A percentile compares a stretch with the other conserved stretches of the same genome.
These are phyloP conservation scores for Lasiodiplodia sp. DNA, from an alignment of 2,329 filamentous ascomycete genomes.

Conservation along the genomic window DNA sequence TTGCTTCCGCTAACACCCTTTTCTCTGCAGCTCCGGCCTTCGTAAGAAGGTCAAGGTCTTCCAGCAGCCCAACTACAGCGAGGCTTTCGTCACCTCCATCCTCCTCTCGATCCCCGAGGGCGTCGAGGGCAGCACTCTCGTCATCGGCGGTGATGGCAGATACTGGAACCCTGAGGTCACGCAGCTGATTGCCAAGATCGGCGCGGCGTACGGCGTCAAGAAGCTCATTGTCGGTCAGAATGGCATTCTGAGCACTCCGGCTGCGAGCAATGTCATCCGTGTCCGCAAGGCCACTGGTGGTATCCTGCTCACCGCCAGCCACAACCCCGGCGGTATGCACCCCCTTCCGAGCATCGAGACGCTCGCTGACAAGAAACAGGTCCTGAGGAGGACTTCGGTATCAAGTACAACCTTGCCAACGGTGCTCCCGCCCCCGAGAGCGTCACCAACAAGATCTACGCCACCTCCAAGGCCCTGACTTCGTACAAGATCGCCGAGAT, in stretches of 20 bases:
- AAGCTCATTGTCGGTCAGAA: slow-evolving; percentile 96
- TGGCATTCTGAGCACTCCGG: slow-evolving; percentile 95
- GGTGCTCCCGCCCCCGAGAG: slow-evolving; percentile 94
- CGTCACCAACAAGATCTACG: slow-evolving; percentile 98
- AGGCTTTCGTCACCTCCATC: slow-evolving; percentile 93
- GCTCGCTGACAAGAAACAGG: slow-evolving; percentile 59
- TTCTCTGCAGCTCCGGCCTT: slow-evolving; percentile 79
- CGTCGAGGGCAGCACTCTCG: slow-evolving; percentile 83
- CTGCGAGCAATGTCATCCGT: slow-evolving; percentile 93
- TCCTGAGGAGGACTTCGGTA: slow-evolving; percentile 94
- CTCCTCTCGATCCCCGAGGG: slow-evolving; percentile 96
- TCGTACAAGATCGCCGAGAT: slow-evolving; percentile 93
- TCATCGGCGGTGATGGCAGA: slow-evolving; percentile 96
- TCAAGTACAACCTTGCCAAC: slow-evolving; percentile 99
- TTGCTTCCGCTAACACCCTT: slow-evolving; percentile 10
- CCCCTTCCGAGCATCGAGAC: background rate
- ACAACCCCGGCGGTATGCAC: slow-evolving; percentile 90
- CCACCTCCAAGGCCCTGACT: slow-evolving; percentile 84
- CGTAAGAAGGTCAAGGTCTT: slow-evolving; percentile 99
- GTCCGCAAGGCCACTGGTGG: slow-evolving; percentile 95
- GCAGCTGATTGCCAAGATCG: slow-evolving; percentile 96
- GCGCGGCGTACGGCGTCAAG: slow-evolving; percentile 96
- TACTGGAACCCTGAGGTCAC: slow-evolving; percentile 98
- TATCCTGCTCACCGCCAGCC: slow-evolving; percentile 94
- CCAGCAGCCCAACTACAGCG: slow-evolving; percentile 93